Evolutionary conservation across 331 rosid species (phyloP).

Genomic region (Saraca asoca): DNA sequence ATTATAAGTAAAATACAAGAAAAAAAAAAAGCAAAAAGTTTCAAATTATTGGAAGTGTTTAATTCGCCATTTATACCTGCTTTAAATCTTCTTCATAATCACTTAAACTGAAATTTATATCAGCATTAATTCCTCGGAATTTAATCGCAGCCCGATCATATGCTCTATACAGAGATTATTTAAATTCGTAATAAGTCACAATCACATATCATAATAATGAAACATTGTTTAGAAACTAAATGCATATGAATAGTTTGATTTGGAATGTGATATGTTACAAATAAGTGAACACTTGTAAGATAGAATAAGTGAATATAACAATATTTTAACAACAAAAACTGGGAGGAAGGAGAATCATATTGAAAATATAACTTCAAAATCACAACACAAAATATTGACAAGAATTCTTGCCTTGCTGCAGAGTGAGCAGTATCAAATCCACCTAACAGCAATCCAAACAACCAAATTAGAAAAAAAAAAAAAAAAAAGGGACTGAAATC

Average conservation of each 20-base stretch:
- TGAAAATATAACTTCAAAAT: neutral
- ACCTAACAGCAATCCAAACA: slow-evolving; percentile 44
- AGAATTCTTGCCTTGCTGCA: slow-evolving; percentile 63
- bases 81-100: slow-evolving; percentile 74
- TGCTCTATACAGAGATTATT: slow-evolving; percentile 47
- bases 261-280: too few species aligned
- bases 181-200: neutral
- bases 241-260: too few species aligned
- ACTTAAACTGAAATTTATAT: slow-evolving; percentile 65
- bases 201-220: neutral
- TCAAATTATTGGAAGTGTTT: too few species aligned
- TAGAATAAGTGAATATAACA: too few species aligned
- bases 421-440: slow-evolving; percentile 82
- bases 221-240: too few species aligned
- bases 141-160: slow-evolving; percentile 86
- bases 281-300: too few species aligned
- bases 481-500: neutral
- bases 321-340: neutral
- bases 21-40: neutral
- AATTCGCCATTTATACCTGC: slow-evolving; percentile 44
- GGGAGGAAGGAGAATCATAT: neutral
- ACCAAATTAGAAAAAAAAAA: too few species aligned
- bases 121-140: slow-evolving; percentile 79
- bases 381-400: too few species aligned
- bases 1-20: neutral